phyloP scores from a whole-genome alignment of 805 yeast genomes.

The Zygosaccharomyces pseudorouxii region DNA sequence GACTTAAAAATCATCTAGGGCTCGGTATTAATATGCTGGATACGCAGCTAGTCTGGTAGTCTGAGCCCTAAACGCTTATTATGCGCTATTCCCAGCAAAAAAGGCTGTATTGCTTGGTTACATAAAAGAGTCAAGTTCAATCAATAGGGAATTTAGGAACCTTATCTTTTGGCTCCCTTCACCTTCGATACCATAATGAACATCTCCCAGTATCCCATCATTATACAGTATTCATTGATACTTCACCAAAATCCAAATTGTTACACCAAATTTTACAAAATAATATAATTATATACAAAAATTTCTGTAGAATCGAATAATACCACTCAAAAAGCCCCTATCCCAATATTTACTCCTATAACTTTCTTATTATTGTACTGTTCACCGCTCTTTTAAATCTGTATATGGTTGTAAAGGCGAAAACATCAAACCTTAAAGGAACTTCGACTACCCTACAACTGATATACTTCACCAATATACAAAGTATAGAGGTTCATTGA shows the following conservation, averaged over 20 bases:
- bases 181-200: too few species aligned
- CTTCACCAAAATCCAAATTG: background rate
- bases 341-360: background rate
- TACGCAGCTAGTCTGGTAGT: too few species aligned
- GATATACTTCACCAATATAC: background rate
- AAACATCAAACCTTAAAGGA: background rate
- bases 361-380: background rate
- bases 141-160: too few species aligned
- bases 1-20: too few species aligned
- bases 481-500: background rate
- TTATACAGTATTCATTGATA: background rate
- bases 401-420: background rate
- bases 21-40: too few species aligned
- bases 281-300: background rate
- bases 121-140: too few species aligned
- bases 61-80: too few species aligned
- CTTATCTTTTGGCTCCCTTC: too few species aligned
- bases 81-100: too few species aligned
- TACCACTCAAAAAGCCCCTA: background rate
- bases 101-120: too few species aligned
- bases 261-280: background rate
- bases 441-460: background rate
- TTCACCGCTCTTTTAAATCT: background rate
- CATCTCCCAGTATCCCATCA: too few species aligned
- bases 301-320: background rate